These are phyloP conservation scores for Backusella australiensis DNA, from an alignment of 192 early-diverging fungal genomes.

Conservation along the genomic window DNA sequence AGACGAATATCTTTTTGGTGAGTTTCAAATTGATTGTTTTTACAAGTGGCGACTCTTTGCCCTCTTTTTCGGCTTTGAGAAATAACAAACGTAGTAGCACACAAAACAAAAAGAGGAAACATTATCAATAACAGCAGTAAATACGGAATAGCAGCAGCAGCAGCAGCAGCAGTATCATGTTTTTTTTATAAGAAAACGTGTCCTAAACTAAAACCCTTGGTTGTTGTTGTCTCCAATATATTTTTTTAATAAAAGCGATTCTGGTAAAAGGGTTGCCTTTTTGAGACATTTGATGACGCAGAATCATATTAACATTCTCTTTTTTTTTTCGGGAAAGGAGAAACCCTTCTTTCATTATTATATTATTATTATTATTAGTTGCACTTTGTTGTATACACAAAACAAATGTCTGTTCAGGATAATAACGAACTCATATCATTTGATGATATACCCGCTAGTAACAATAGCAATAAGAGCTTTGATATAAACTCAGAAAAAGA, in stretches of 20 bases:
- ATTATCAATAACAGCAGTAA: not conserved
- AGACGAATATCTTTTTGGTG: too few relatives aligned
- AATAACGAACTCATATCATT: not conserved
- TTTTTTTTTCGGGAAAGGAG: conserved; percentile 4
- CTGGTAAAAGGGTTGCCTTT: not conserved
- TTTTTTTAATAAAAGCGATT: not conserved
- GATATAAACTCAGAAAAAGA: not conserved
- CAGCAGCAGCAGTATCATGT: too few relatives aligned
- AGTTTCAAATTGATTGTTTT: too few relatives aligned
- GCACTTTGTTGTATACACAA: not conserved
- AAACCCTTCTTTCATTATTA: not conserved
- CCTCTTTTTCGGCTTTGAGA: too few relatives aligned
- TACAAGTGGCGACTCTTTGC: too few relatives aligned
- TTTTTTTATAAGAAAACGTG: not conserved
- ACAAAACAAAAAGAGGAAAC: too few relatives aligned
- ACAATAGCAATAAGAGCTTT: not conserved
- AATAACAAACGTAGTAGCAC: too few relatives aligned
- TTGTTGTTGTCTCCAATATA: not conserved
- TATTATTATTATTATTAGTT: too few relatives aligned
- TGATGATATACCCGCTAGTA: not conserved
- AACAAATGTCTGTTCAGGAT: not conserved
- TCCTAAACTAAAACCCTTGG: not conserved
- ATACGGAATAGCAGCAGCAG: too few relatives aligned
- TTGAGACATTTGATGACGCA: not conserved
- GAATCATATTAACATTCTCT: not conserved